Base-by-base conservation (phyloP, 352 stramenopile species). In the Pythium vanterpoolii region DNA sequence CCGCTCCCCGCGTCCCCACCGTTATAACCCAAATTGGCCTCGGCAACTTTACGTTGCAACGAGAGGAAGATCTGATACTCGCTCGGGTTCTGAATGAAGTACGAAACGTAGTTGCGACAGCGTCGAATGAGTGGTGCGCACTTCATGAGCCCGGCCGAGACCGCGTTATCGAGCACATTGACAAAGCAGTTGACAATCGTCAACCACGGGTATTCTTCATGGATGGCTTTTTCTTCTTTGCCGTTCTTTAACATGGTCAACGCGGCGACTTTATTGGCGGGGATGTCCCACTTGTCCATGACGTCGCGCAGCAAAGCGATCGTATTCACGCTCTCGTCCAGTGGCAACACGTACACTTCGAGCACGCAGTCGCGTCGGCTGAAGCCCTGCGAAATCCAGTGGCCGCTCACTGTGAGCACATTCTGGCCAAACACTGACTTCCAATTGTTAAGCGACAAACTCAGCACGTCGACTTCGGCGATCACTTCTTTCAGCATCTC, bases 221-320 rank as follows among this genome's bases (percentile, higher is more conserved):
- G 77, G 55, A 89, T 85, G 1, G 60, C 61, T 14, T 83, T 68
- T 38, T 73, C 71, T n/a, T 85, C 72, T 13, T 69, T 62, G 36
- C 53, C 52, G 21, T 78, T 72, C 27, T 76, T 73, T 26, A 82
- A 64, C 79, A 89, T 91, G 1, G 79, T 89, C 13, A 91, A 68
- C 21, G 79, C 82, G 28, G 79, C 79, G 0, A 91, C 77, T 64
- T 91, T 91, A 14, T 74, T 67, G 6, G 77, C 61, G 9, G 77
- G 72, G 48, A 91, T 89, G n/a, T 88, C 82, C 82, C 82, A 91
- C 47, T 91, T 91, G 61, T 89, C 79, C 74, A 91, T 87, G 16
- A 91, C 82, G 42, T 91, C 82, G 21, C 79, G 77, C 45, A 91
- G 74, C 55, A 91, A 46, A 21, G 82, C 82, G 48, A 89, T 86